phyloP scores from a whole-genome alignment of 1,139 yeast species.

The Sugiyamaella novakii region DNA sequence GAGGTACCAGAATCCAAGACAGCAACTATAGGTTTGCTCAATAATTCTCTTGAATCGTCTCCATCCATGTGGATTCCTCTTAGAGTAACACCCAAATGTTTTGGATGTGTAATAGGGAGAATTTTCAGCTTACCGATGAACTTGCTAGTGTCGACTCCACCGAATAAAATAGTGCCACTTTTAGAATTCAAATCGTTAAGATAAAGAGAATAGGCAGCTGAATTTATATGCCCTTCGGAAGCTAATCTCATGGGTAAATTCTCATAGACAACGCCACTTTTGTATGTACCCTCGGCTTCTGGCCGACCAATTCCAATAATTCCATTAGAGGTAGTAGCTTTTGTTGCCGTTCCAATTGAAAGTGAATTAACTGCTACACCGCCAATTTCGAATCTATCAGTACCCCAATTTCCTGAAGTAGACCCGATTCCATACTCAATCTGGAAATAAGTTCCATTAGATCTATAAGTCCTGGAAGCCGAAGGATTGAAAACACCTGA shows the following conservation, averaged over 20 bases:
- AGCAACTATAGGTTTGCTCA: constrained; percentile 45
- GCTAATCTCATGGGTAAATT: constrained; percentile 45
- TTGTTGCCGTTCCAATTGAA: constrained; percentile 52
- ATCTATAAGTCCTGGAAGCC: constrained; percentile 29
- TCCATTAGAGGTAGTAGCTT: constrained; percentile 50
- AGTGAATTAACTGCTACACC: constrained; percentile 44
- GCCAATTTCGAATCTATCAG: constrained; percentile 50
- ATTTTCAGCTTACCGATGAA: constrained; percentile 44
- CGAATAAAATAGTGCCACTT: constrained; percentile 50
- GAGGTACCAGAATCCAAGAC: constrained; percentile 73
- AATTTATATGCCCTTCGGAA: constrained; percentile 51
- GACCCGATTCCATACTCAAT: constrained; percentile 38
- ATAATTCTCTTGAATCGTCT: constrained; percentile 41
- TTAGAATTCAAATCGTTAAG: constrained; percentile 34
- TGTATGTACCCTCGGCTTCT: constrained; percentile 40
- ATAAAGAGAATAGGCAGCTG: constrained; percentile 49
- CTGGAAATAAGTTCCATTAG: constrained; percentile 30
- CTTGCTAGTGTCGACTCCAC: constrained; percentile 56
- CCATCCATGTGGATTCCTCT: constrained; percentile 44
- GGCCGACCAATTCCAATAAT: constrained; percentile 58
- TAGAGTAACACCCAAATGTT: constrained; percentile 53
- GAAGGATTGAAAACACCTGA: constrained; percentile 44
- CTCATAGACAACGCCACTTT: constrained; percentile 30
- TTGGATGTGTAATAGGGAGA: constrained; percentile 43
- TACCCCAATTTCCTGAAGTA: constrained; percentile 51